These are phyloP conservation scores for Trichoderma sp. DNA, from an alignment of 2,329 filamentous ascomycete species.

Conservation along the genomic window DNA sequence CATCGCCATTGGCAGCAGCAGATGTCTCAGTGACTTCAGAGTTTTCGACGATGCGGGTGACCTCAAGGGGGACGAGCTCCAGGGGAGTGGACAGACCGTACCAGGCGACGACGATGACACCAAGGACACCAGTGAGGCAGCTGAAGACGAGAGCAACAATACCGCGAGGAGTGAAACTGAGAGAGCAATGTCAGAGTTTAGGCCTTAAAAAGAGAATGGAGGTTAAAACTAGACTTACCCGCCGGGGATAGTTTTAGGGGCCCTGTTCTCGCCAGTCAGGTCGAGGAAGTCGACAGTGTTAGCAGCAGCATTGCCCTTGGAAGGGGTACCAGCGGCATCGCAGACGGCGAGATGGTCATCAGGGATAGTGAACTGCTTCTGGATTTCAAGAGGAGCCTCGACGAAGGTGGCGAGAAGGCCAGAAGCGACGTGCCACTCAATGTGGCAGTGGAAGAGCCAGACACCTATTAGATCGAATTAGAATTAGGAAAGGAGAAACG, in stretches of 20 bases:
- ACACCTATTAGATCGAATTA: slow-evolving; percentile 40
- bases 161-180: slow-evolving; percentile 64
- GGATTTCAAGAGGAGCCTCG: slow-evolving; percentile 62
- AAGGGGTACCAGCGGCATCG: slow-evolving; percentile 48
- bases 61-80: slow-evolving; percentile 20
- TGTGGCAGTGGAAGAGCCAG: slow-evolving; percentile 78
- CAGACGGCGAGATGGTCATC: slow-evolving; percentile 58
- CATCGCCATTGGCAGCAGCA: not conserved
- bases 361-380: slow-evolving; percentile 60
- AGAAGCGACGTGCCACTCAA: slow-evolving; percentile 71
- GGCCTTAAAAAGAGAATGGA: not conserved
- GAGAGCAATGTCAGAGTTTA: not conserved
- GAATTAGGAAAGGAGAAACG: not conserved
- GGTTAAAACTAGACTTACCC: slow-evolving; percentile 46
- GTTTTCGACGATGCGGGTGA: slow-evolving; percentile 17
- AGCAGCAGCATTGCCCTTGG: slow-evolving; percentile 69
- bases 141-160: slow-evolving; percentile 75
- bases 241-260: slow-evolving; percentile 56
- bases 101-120: slow-evolving; percentile 63
- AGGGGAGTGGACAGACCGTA: slow-evolving; percentile 50
- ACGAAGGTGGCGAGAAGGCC: slow-evolving; percentile 66
- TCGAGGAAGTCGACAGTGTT: slow-evolving; percentile 65
- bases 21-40: slow-evolving; percentile 3
- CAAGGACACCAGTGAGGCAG: slow-evolving; percentile 64
- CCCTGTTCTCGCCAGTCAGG: slow-evolving; percentile 57